Conservation (phyloP, 495 filamentous ascomycete genomes). For the Penicillium subrubescens region DNA sequence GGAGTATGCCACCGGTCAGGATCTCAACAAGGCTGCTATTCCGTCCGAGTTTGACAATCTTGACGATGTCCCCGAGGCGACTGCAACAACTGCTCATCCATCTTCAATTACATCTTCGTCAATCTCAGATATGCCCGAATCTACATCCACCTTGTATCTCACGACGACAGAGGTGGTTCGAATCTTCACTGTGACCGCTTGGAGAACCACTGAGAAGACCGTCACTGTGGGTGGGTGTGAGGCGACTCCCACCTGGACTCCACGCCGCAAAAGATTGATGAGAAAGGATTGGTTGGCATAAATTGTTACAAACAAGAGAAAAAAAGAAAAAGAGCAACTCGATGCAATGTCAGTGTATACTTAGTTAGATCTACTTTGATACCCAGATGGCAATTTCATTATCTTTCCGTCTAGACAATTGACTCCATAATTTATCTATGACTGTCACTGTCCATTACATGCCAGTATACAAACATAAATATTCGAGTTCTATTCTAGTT, state of each 20-base stretch:
- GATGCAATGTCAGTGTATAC: not conserved
- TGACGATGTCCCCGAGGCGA: not conserved
- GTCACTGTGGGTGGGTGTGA: slow-evolving; percentile 11
- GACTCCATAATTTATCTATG: not conserved
- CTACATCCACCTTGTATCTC: not conserved
- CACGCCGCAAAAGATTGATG: not conserved
- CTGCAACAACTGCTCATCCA: not conserved
- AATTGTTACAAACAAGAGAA: not conserved
- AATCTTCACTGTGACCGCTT: slow-evolving; percentile 25
- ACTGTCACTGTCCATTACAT: too few species aligned
- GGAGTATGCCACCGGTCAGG: slow-evolving; percentile 35
- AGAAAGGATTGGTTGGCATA: not conserved
- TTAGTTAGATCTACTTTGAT: not conserved
- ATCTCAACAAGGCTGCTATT: slow-evolving; percentile 43
- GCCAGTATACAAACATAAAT: too few species aligned
- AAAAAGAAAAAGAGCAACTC: not conserved
- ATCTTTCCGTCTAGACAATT: not conserved
- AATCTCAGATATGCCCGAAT: not conserved
- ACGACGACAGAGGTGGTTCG: slow-evolving; percentile 1
- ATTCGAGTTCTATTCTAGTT: too few species aligned
- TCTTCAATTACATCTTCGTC: not conserved
- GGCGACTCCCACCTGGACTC: not conserved
- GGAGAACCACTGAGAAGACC: slow-evolving; percentile 20
- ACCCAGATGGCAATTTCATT: not conserved
- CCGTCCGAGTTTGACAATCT: slow-evolving; percentile 35